phyloP scores from a whole-genome alignment of 345 rosid genomes.

The Salix koriyanagi region DNA sequence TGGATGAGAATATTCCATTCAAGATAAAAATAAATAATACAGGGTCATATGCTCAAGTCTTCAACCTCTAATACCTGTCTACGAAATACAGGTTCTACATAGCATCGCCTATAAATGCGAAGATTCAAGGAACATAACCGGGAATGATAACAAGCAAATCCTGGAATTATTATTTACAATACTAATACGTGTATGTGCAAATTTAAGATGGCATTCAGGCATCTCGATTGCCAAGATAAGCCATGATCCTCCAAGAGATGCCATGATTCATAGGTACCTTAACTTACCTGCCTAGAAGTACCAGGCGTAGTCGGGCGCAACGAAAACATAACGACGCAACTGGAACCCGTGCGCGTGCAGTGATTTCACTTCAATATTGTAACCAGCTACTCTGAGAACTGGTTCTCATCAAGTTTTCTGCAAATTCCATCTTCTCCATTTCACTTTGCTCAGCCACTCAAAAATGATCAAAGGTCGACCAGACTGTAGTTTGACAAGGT shows the following conservation, averaged over 20 bases:
- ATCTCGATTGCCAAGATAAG: not conserved
- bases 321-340: not conserved
- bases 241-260: not conserved
- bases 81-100: not conserved
- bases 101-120: not conserved
- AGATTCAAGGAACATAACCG: not conserved
- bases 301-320: not conserved
- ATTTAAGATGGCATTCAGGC: not conserved
- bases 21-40: not conserved
- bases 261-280: not conserved
- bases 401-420: conserved; percentile 43
- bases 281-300: not conserved
- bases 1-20: not conserved
- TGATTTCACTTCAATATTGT: not conserved
- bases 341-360: not conserved
- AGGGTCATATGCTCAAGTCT: not conserved
- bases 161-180: conserved; percentile 10
- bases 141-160: not conserved
- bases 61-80: not conserved
- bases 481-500: conserved; percentile 54
- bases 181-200: not conserved
- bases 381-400: not conserved
- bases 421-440: conserved; percentile 50
- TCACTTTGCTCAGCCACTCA: conserved; percentile 57
- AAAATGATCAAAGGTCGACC: conserved; percentile 56